These are phyloP conservation scores for Clitopilus passeckerianus DNA, from an alignment of 768 basidiomycete genomes.

Conservation along the genomic window DNA sequence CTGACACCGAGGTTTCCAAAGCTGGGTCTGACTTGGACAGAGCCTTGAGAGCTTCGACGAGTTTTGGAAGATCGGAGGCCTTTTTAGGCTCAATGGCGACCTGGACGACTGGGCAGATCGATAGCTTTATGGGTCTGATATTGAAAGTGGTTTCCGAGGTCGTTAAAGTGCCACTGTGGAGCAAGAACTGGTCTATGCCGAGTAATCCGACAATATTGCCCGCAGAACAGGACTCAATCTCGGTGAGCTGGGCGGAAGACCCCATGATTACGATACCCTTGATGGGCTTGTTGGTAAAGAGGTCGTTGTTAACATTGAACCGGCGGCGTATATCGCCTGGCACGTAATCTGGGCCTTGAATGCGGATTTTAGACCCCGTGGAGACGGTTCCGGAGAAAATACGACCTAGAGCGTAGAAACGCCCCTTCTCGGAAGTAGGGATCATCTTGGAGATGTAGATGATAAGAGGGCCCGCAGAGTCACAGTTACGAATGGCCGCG, in stretches of 20 bases:
- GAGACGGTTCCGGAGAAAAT: constrained; percentile 98
- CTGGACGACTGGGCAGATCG: constrained; percentile 97
- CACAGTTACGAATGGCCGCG: constrained; percentile 95
- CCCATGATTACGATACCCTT: constrained; percentile 99
- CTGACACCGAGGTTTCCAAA: constrained; percentile 89
- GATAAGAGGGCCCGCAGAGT: constrained; percentile 92
- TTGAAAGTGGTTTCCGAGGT: constrained; percentile 98
- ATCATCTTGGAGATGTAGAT: constrained; percentile 99
- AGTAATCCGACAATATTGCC: constrained; percentile 99
- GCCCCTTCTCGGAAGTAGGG: constrained; percentile 98
- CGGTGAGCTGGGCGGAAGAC: constrained; percentile 93
- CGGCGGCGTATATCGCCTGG: constrained; percentile 83
- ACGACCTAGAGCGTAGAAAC: constrained; percentile 99
- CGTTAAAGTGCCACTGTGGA: constrained; percentile 97
- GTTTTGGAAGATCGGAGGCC: constrained; percentile 95
- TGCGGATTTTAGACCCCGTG: constrained; percentile 96
- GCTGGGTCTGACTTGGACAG: constrained; percentile 99
- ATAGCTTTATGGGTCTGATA: constrained; percentile 99
- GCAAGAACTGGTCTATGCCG: constrained; percentile 99
- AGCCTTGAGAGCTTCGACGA: constrained; percentile 99
- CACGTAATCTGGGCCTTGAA: constrained; percentile 97
- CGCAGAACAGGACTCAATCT: constrained; percentile 98
- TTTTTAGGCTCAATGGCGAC: constrained; percentile 99
- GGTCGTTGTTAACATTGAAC: constrained; percentile 42
- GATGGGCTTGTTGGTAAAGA: constrained; percentile 88